Conservation (phyloP, 2,329 filamentous ascomycete genomes). For the Coniochaeta pulveracea region DNA sequence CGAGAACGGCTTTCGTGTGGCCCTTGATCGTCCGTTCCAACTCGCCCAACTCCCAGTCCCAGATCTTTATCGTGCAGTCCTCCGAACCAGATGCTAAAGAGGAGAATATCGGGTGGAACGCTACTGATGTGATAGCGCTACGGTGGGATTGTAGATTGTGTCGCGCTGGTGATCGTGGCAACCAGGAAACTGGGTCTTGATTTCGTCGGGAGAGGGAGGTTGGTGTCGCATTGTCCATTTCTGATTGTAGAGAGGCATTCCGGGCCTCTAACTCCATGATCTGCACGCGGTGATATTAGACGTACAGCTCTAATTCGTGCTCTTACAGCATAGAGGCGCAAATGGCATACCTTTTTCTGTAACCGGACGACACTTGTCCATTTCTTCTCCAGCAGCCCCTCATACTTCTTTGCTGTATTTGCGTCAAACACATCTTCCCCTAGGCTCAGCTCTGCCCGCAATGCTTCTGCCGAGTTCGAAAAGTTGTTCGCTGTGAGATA, state of each 20-base stretch:
- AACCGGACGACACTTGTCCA: constrained; percentile 92
- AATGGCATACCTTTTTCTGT: constrained; percentile 69
- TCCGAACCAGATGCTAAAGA: constrained; percentile 84
- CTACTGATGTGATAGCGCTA: constrained; percentile 71
- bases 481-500: constrained; percentile 71
- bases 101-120: constrained; percentile 87
- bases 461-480: constrained; percentile 53
- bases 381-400: constrained; percentile 90
- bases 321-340: constrained; percentile 1
- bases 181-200: constrained; percentile 76
- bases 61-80: constrained; percentile 90
- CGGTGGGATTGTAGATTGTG: constrained; percentile 79
- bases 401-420: constrained; percentile 83
- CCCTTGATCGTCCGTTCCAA: constrained; percentile 84
- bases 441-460: constrained; percentile 69
- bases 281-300: constrained; percentile 37
- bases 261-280: constrained; percentile 87
- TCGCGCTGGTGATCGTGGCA: constrained; percentile 70
- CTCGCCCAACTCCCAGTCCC: constrained; percentile 93
- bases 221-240: constrained; percentile 74
- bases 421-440: constrained; percentile 62
- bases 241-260: constrained; percentile 61
- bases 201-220: constrained; percentile 66
- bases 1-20: constrained; percentile 78
- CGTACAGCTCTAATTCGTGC: no score